A percentile compares a stretch with the other conserved stretches of the same genome.
Evolutionary conservation across 2,329 filamentous ascomycete species (phyloP).

Genomic region (Ascochyta lentis): DNA sequence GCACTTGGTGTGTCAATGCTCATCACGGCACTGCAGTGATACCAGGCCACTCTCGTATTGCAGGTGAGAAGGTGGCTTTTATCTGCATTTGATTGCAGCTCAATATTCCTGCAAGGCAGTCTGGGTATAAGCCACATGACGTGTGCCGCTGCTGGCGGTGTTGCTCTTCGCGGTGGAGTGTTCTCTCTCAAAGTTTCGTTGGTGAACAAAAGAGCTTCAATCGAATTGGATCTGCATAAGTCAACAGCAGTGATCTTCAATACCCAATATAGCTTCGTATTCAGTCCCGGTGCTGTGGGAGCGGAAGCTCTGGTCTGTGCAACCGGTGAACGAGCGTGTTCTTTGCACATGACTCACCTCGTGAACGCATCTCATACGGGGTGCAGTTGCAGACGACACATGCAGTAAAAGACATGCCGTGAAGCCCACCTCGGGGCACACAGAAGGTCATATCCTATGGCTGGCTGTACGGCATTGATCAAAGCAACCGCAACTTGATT

Average conservation of each 20-base stretch:
- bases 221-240: background rate
- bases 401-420: background rate
- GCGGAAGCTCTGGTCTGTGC: background rate
- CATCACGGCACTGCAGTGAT: background rate
- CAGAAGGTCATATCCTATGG: background rate
- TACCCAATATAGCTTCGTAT: background rate
- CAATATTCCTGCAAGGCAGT: background rate
- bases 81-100: background rate
- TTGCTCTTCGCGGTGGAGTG: background rate
- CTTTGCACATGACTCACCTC: background rate
- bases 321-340: background rate
- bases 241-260: background rate
- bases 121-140: background rate
- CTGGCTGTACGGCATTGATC: conserved; percentile 1
- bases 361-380: background rate
- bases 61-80: background rate
- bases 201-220: background rate
- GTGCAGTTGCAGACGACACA: background rate
- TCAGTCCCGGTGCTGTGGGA: background rate
- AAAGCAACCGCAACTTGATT: background rate
- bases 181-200: background rate
- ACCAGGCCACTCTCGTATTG: background rate
- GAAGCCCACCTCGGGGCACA: background rate
- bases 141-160: background rate
- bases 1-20: background rate